Evolutionary conservation across 441 rosid genomes (phyloP).

Genomic region (Capsella rubella): DNA sequence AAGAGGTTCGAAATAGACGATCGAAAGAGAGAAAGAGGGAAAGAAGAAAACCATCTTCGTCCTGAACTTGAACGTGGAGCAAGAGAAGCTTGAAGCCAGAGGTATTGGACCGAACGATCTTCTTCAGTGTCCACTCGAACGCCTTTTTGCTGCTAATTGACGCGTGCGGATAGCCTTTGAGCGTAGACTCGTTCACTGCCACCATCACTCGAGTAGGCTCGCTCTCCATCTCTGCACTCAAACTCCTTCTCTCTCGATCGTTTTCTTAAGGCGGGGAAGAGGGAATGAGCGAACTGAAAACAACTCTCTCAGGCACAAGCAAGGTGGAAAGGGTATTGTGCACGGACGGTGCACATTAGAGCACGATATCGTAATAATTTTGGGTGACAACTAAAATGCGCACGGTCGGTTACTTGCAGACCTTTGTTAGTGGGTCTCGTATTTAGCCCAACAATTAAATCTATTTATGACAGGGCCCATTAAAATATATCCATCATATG

Average conservation of each 20-base stretch:
- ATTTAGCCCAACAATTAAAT: not conserved
- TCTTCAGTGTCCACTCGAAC: slow-evolving; percentile 87
- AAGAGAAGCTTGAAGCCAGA: slow-evolving; percentile 84
- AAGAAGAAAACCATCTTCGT: slow-evolving; percentile 75
- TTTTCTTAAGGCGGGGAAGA: slow-evolving; percentile 39
- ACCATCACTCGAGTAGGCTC: slow-evolving; percentile 79
- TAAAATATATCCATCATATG: not conserved
- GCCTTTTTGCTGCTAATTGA: slow-evolving; percentile 93
- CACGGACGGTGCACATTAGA: slow-evolving; percentile 26
- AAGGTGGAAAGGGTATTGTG: slow-evolving; percentile 10
- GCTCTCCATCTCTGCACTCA: slow-evolving; percentile 51
- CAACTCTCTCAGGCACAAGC: not conserved
- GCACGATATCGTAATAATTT: not conserved
- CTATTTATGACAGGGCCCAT: not conserved
- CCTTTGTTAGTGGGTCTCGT: not conserved
- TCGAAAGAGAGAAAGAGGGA: slow-evolving; percentile 24
- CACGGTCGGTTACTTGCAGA: not conserved
- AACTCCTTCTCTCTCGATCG: slow-evolving; percentile 12
- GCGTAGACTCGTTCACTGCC: slow-evolving; percentile 86
- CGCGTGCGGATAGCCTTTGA: slow-evolving; percentile 83
- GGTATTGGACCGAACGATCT: slow-evolving; percentile 81
- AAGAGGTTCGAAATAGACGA: slow-evolving; percentile 13
- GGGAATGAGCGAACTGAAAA: slow-evolving; percentile 12
- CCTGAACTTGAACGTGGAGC: slow-evolving; percentile 92
- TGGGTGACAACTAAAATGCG: slow-evolving; percentile 27